Evolutionary conservation across 179 eudicot genomes (phyloP).

Genomic region (Actinidia arguta): DNA sequence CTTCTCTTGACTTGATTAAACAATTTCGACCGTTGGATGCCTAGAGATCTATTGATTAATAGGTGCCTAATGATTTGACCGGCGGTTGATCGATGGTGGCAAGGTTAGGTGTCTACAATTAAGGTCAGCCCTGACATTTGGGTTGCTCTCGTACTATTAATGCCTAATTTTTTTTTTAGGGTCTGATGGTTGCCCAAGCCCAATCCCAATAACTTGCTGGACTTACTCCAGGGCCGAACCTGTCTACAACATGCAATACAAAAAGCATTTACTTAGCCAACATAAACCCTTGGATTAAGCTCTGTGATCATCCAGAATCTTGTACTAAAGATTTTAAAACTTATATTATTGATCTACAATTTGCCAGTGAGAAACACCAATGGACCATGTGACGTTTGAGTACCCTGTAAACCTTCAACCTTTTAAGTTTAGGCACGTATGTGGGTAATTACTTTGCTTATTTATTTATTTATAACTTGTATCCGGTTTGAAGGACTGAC

Average conservation of each 20-base stretch:
- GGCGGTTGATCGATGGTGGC: not conserved
- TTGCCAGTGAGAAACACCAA: not conserved
- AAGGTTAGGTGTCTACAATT: not conserved
- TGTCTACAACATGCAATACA: not conserved
- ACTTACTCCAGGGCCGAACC: no score
- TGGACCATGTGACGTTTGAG: not conserved
- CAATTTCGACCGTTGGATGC: no score
- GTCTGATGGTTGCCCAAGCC: no score
- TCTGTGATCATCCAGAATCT: not conserved
- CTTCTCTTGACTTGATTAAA: conserved; percentile 6
- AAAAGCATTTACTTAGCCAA: conserved; percentile 11
- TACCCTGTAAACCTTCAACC: not conserved
- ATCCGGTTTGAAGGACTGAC: no score
- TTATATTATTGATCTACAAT: not conserved
- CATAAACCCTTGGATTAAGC: conserved; percentile 4
- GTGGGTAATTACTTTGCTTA: not conserved
- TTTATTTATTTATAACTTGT: not conserved
- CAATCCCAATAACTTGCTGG: no score
- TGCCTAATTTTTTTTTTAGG: no score
- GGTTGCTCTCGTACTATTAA: no score
- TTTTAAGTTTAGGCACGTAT: not conserved
- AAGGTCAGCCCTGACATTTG: no score
- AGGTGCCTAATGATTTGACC: no score
- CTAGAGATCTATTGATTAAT: no score
- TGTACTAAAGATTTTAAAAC: not conserved